Evolutionary conservation across 306 rosid genomes (phyloP), one percentile per base, ranked within the genome.

Genomic region (Quercus glauca): DNA sequence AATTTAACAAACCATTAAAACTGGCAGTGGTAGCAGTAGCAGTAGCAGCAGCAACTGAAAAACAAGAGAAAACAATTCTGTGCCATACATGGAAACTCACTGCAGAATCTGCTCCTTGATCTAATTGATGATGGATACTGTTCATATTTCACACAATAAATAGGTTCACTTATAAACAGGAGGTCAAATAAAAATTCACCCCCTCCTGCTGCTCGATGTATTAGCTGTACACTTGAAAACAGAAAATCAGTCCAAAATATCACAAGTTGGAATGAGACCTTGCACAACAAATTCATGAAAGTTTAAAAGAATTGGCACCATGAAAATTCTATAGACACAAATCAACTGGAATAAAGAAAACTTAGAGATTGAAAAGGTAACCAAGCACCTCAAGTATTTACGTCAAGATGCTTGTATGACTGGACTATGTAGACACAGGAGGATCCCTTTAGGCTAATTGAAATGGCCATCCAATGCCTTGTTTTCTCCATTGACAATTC

Each of bases 321-420:
- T 2, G 14, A 70, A 10, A 57, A 68, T 28, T 55, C 74, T 69
- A 68, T 57, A 5, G 23, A 52, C 55, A 77, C 68, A 12, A 20
- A 65, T 55, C 28, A 74, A 43, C 35, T 43, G 10, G 59, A 2
- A 35, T 18, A 64, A 70, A 68, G 25, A 58, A 73, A 11, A 9
- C 45, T 41, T 41, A 35, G 12, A 67, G 52, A 67, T 18, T 35
- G 12, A 35, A 69, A 29, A 37, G 29, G 35, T 75, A 75, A 41
- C 79, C 17, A 6, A 4, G 37, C 20, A 73, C 52, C 53, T 80
- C 76, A 25, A 59, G 33, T 84, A 65, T 72, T 43, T 76, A 71
- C 83, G 55, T 28, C 70, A 43, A 79, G 79, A 79, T 63, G 21
- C 69, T 69, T 58, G 78, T 2, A 21, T 77, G 73, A 65, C 55